These are phyloP conservation scores for Salvia splendens DNA, from an alignment of 257 asterid genomes.

Conservation along the genomic window DNA sequence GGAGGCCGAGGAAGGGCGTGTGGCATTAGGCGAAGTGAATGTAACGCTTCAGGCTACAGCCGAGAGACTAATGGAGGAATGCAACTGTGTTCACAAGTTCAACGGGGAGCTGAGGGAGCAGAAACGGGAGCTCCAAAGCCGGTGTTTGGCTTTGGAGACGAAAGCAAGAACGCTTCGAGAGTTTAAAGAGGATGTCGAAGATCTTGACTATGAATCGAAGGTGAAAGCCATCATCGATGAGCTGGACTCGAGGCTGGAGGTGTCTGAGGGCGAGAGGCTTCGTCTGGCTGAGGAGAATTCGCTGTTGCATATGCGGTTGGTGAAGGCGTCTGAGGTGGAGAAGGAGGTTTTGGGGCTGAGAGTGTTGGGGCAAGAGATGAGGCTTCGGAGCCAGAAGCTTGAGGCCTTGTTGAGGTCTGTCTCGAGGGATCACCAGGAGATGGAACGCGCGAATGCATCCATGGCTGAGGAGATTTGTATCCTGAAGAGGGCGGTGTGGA, in stretches of 20 bases:
- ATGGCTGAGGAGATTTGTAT: slow-evolving; percentile 33
- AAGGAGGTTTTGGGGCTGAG: slow-evolving; percentile 41
- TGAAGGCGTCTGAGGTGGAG: slow-evolving; percentile 35
- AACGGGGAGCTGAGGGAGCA: slow-evolving; percentile 46
- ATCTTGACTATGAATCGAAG: slow-evolving; percentile 32
- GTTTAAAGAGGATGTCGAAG: background rate
- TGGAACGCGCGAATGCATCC: slow-evolving; percentile 28
- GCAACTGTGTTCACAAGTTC: slow-evolving; percentile 34
- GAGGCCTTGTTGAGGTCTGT: slow-evolving; percentile 39
- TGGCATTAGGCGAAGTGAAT: slow-evolving; percentile 40
- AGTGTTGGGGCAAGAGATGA: slow-evolving; percentile 34
- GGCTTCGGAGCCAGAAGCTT: slow-evolving; percentile 32
- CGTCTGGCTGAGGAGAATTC: slow-evolving; percentile 43
- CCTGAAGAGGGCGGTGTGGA: slow-evolving; percentile 33
- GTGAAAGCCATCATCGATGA: slow-evolving; percentile 33
- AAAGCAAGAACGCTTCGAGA: slow-evolving; percentile 35
- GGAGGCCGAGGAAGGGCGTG: slow-evolving; percentile 46
- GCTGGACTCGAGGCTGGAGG: slow-evolving; percentile 36
- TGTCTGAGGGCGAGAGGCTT: slow-evolving; percentile 39
- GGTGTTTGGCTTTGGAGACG: slow-evolving; percentile 40
- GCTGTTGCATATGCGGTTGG: slow-evolving; percentile 31
- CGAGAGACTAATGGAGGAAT: slow-evolving; percentile 49
- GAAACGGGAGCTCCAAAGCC: slow-evolving; percentile 33
- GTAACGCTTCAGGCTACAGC: slow-evolving; percentile 42
- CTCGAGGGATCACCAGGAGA: slow-evolving; percentile 40